Evolutionary conservation across 352 stramenopile genomes (phyloP), one percentile per base, ranked within the genome.

Genomic region (Phytophthora agathidicida): DNA sequence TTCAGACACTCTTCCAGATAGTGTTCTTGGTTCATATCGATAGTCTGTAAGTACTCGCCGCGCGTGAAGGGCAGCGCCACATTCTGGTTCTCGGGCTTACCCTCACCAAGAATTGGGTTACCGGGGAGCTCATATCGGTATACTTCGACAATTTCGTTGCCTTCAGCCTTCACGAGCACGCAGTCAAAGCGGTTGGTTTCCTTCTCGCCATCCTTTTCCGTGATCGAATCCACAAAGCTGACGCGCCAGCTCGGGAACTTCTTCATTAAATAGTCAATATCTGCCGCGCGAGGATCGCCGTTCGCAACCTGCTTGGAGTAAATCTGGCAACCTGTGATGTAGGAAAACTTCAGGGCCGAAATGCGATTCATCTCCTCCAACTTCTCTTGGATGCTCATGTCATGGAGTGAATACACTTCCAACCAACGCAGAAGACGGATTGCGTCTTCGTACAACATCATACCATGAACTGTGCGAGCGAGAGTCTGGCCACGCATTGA

Each of bases 11-110:
- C 86, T 61, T 96, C 88, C 26, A 94, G 85, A 64, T 95, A 95
- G 45, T 94, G 84, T 38, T 96, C 88, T 59, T 96, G 88, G 62
- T 96, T 96, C 88, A 95, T 95, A 73, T 96, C 88, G 47, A 96
- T 96, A 7, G 86, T 94, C 56, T 96, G 88, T 22, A 96, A 37
- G 53, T 91, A 95, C 55, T 96, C 88, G 20, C 88, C 88, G 20
- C 86, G 75, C 7, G 88, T 95, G 49, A 96, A 96, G 3, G 83
- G 80, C 10, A 96, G 62, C 10, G 88, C 88, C 17, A 94, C 82
- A 48, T 96, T 96, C 57, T 96, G 88, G 61, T 96, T 96, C 46
- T 95, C 86, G 0, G 86, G 86, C 28, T 96, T 96, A 39, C 86
- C 88, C 51, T 96, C 86, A 42, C 88, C 88, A 28, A 96, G 60